Base-by-base conservation (phyloP, 2,329 filamentous ascomycete species). In the Alternaria atra region DNA sequence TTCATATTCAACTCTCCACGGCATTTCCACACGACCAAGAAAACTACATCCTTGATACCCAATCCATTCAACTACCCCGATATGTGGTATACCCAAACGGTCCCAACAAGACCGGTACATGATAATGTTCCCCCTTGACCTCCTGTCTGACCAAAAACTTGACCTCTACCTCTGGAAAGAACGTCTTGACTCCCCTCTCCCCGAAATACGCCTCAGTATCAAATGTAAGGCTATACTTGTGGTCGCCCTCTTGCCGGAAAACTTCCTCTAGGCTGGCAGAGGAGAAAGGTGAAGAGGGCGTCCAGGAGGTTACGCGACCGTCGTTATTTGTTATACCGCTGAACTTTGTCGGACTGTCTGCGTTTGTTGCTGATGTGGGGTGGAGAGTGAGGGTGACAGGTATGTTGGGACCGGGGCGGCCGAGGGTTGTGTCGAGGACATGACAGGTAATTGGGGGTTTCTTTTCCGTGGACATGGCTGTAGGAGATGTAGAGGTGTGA, bases 41-140 rank as follows among this genome's bases (percentile, higher is more conserved):
- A 8, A 29, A 29, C 27, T 29, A 29, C 20, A 20, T 20, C 20
- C 20, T 20, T 20, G 2, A 20, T 20, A 20, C 20, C 2, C 20
- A 20, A 39, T 10, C n/a, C n/a, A 39, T 17, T 64, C 64, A 75
- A 56, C 68, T 73, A 43, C 92, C 92, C 48, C 92, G 83, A 79
- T 95, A 95, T 9, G 91, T 94, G 40, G 90, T 91, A 80, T 93
- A 95, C 75, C 90, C 91, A 80, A 89, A 94, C 30, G 91, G 91
- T 65, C 90, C 89, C 80, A 94, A 77, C 77, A 95, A 75, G 73
- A 95, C 79, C 44, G 92, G 92, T 3, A 95, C 91, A 81, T 95
- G 92, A 74, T 91, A 94, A 73, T 90, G 88, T 83, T 91, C 88
- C 23, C 77, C 73, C 61, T 75, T 76, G 83, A 65, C 68, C 52